These are phyloP conservation scores for Stagonosporopsis vannaccii DNA, from an alignment of 2,329 filamentous ascomycete genomes.

Conservation along the genomic window DNA sequence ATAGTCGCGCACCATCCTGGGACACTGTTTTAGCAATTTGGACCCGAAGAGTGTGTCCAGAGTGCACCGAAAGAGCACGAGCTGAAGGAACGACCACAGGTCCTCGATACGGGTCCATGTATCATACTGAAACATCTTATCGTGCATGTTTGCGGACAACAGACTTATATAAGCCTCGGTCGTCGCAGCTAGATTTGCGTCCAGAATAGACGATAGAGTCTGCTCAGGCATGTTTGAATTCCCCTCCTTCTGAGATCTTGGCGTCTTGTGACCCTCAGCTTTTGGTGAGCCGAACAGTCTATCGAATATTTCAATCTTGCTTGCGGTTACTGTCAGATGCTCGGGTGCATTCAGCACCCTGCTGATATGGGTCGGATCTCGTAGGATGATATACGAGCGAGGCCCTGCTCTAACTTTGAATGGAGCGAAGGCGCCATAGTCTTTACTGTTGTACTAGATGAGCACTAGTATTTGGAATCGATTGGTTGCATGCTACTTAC, in stretches of 20 bases:
- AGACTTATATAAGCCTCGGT: slow-evolving; percentile 30
- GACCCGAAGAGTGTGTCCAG: slow-evolving; percentile 36
- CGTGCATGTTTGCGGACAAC: slow-evolving; percentile 33
- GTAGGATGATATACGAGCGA: slow-evolving; percentile 29
- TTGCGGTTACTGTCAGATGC: slow-evolving; percentile 8
- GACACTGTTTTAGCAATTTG: slow-evolving; percentile 35
- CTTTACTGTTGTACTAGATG: slow-evolving; percentile 24
- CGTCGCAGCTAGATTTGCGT: slow-evolving; percentile 14
- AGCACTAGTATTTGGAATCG: neutral
- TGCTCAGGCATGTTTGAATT: neutral
- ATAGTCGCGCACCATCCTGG: slow-evolving; percentile 35
- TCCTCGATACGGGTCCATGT: slow-evolving; percentile 44
- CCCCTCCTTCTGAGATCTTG: slow-evolving; percentile 5
- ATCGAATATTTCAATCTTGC: slow-evolving; percentile 16
- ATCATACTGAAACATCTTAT: slow-evolving; percentile 40
- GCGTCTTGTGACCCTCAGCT: neutral
- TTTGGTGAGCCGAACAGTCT: slow-evolving; percentile 26
- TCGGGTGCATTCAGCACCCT: slow-evolving; percentile 24
- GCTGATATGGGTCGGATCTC: slow-evolving; percentile 31
- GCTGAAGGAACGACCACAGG: slow-evolving; percentile 39
- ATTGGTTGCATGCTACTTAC: slow-evolving; percentile 16
- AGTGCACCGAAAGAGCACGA: slow-evolving; percentile 35
- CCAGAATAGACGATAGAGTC: slow-evolving; percentile 20
- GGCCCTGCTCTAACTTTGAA: slow-evolving; percentile 34
- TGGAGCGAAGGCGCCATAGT: slow-evolving; percentile 32